Conservation (phyloP, 768 basidiomycete species). For the Mycena epipterygia region DNA sequence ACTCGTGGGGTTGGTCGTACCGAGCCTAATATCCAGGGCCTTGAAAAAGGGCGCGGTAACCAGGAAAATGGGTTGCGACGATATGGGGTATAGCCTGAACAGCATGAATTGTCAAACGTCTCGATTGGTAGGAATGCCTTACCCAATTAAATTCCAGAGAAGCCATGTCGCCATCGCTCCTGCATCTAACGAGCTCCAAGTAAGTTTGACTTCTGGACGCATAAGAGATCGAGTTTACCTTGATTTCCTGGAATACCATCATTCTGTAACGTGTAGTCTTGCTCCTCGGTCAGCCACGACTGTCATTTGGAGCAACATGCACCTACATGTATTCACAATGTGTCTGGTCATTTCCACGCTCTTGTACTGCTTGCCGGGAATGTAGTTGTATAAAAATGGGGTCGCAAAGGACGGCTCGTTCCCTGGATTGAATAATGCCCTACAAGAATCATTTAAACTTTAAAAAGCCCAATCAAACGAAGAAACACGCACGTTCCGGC, state of each 20-base stretch:
- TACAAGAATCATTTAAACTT: no score
- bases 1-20: not conserved
- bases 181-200: not conserved
- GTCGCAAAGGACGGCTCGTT: constrained; percentile 2
- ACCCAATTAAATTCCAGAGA: constrained; percentile 16
- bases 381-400: constrained; percentile 12
- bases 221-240: not conserved
- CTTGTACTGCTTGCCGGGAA: constrained; percentile 15
- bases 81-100: constrained; percentile 6
- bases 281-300: not conserved
- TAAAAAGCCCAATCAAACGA: no score
- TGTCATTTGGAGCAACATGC: not conserved
- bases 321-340: constrained; percentile 3
- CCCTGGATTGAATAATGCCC: constrained; percentile 11
- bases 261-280: constrained; percentile 8
- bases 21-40: constrained; percentile 9
- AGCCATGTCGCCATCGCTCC: constrained; percentile 16
- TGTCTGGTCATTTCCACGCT: constrained; percentile 4
- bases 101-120: not conserved
- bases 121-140: not conserved
- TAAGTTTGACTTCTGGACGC: not conserved
- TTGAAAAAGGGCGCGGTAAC: constrained; percentile 12
- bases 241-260: constrained; percentile 14
- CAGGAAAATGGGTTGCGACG: constrained; percentile 15
- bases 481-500: constrained; percentile 7